Conservation (phyloP, 106 monocot genomes). For the Agapanthus africanus region DNA sequence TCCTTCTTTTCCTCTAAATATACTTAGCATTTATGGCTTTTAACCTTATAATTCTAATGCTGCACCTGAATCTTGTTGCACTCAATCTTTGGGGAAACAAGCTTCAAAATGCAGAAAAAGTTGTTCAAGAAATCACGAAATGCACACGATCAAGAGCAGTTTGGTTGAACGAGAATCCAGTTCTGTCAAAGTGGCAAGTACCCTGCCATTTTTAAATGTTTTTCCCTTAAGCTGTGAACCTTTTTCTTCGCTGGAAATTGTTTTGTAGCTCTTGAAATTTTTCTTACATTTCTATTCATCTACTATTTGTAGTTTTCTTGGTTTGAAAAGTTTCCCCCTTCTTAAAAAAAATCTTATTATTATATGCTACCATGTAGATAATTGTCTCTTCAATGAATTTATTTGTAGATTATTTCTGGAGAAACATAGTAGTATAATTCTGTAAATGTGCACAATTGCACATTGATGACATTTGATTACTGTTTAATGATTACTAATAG, state of each 20-base stretch:
- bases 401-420: too few species aligned
- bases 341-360: too few species aligned
- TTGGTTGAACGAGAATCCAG: slow-evolving; percentile 94
- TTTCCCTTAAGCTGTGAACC: neutral
- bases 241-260: neutral
- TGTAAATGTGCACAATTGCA: neutral
- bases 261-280: neutral
- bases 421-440: neutral
- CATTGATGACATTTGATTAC: neutral
- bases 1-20: too few species aligned
- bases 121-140: slow-evolving; percentile 58
- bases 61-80: slow-evolving; percentile 70
- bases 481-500: neutral
- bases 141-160: slow-evolving; percentile 64
- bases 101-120: slow-evolving; percentile 53
- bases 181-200: slow-evolving; percentile 40
- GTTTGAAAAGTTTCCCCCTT: neutral
- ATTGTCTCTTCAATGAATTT: neutral
- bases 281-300: slow-evolving; percentile 5
- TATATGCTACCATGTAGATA: neutral
- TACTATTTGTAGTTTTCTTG: neutral
- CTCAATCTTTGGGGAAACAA: slow-evolving; percentile 97
- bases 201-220: neutral
- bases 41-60: slow-evolving; percentile 6
- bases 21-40: neutral